Evolutionary conservation across 1,139 yeast species (phyloP).

Genomic region (Blastobotrys raffinosifermentans): DNA sequence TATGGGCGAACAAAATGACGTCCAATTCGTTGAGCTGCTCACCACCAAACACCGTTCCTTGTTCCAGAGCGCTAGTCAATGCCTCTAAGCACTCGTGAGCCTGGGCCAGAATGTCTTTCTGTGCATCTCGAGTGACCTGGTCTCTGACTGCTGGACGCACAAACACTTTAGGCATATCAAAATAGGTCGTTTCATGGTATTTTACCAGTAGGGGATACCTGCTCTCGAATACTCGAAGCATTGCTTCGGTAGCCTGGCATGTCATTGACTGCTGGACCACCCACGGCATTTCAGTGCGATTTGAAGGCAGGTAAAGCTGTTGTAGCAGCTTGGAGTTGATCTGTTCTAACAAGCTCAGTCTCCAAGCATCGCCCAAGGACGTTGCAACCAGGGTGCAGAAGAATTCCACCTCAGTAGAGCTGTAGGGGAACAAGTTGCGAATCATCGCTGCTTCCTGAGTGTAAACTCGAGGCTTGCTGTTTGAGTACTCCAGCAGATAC

Average conservation of each 20-base stretch:
- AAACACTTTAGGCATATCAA: constrained; percentile 8
- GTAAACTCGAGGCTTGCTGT: constrained; percentile 9
- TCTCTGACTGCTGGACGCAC: constrained; percentile 7
- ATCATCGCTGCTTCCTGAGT: too few species aligned
- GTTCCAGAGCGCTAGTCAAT: constrained; percentile 6
- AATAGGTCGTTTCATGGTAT: constrained; percentile 6
- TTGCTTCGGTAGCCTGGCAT: constrained; percentile 13
- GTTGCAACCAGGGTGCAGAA: constrained; percentile 24
- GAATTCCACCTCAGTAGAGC: constrained; percentile 11
- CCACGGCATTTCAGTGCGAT: constrained; percentile 15
- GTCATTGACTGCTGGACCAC: constrained; percentile 13
- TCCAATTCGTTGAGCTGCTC: constrained; percentile 21
- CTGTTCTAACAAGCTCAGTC: constrained; percentile 20
- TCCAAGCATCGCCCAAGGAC: constrained; percentile 31
- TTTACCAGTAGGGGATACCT: constrained; percentile 15
- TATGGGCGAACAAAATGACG: constrained; percentile 23
- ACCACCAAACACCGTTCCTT: constrained; percentile 2
- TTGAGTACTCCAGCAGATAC: constrained; percentile 10
- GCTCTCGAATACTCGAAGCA: constrained; percentile 15
- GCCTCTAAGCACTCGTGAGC: constrained; percentile 8
- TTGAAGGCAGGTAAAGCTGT: constrained; percentile 16
- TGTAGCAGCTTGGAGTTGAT: constrained; percentile 10
- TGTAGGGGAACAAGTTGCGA: too few species aligned
- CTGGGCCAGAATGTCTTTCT: constrained; percentile 12
- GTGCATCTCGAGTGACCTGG: constrained; percentile 8